Percentiles rank a stretch among this genome's conserved stretches.
These are phyloP conservation scores for Apocynum venetum DNA, from an alignment of 257 asterid genomes.

Conservation along the genomic window DNA sequence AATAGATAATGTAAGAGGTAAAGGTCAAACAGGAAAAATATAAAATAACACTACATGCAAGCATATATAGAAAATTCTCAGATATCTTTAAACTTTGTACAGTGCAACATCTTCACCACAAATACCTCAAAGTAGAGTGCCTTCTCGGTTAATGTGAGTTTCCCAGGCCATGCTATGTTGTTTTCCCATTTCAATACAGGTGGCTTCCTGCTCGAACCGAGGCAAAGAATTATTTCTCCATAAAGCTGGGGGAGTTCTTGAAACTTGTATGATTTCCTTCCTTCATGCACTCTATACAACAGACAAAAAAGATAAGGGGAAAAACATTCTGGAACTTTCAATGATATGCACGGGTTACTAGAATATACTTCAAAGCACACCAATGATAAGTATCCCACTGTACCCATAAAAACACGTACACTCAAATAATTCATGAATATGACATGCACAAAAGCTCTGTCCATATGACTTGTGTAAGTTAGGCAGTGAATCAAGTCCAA, in stretches of 20 bases:
- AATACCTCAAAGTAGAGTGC: constrained; percentile 94
- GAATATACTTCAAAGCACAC: not conserved
- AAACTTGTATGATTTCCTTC: constrained; percentile 54
- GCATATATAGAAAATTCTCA: too few species aligned
- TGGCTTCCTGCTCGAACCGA: constrained; percentile 89
- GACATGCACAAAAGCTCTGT: not conserved
- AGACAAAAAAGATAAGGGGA: constrained; percentile 17
- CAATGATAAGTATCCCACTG: not conserved
- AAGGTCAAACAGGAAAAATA: not conserved
- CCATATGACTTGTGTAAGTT: not conserved
- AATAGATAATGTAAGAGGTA: not conserved
- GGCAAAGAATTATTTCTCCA: constrained; percentile 61
- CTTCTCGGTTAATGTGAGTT: constrained; percentile 72
- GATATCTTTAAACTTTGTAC: not conserved
- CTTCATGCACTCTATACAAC: constrained; percentile 80
- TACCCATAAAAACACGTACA: not conserved
- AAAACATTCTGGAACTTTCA: constrained; percentile 1
- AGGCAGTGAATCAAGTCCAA: not conserved
- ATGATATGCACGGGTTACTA: not conserved
- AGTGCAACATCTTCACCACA: constrained; percentile 10
- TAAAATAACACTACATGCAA: not conserved
- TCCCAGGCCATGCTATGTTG: constrained; percentile 95
- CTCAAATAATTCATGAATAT: not conserved
- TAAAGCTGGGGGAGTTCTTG: constrained; percentile 41
- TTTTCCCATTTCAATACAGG: constrained; percentile 94